Conservation (phyloP, 75 land plant genomes). For the Picea sitchensis region DNA sequence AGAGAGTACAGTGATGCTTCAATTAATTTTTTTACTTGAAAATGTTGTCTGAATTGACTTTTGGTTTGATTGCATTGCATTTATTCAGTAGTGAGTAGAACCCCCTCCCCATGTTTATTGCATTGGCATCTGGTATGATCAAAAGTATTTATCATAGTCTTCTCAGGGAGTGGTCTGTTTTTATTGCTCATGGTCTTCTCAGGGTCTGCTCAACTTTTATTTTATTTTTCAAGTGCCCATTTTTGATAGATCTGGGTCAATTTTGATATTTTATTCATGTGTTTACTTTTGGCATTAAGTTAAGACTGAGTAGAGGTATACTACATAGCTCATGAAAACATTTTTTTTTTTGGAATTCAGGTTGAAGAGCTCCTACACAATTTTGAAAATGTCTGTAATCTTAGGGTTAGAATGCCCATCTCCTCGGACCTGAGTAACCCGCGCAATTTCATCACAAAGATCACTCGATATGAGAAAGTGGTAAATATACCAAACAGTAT, state of each 20-base stretch:
- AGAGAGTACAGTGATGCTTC: too few species aligned
- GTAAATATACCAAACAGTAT: slow-evolving; percentile 69
- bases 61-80: too few species aligned
- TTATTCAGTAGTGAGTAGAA: too few species aligned
- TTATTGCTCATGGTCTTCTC: neutral
- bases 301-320: neutral
- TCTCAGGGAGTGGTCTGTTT: too few species aligned
- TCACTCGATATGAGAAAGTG: slow-evolving; percentile 47
- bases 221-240: neutral
- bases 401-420: slow-evolving; percentile 63
- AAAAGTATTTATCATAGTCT: too few species aligned
- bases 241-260: neutral
- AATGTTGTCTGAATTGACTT: too few species aligned
- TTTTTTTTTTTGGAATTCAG: slow-evolving; percentile 21
- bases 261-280: neutral
- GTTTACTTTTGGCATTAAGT: neutral
- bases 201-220: neutral
- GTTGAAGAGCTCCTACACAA: slow-evolving; percentile 61
- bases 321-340: neutral
- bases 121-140: too few species aligned
- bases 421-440: slow-evolving; percentile 57
- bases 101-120: too few species aligned
- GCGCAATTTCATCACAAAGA: slow-evolving; percentile 67
- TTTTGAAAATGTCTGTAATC: slow-evolving; percentile 63
- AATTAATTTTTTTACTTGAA: too few species aligned